Base-by-base conservation (phyloP, 495 filamentous ascomycete species). In the Neurospora africana region DNA sequence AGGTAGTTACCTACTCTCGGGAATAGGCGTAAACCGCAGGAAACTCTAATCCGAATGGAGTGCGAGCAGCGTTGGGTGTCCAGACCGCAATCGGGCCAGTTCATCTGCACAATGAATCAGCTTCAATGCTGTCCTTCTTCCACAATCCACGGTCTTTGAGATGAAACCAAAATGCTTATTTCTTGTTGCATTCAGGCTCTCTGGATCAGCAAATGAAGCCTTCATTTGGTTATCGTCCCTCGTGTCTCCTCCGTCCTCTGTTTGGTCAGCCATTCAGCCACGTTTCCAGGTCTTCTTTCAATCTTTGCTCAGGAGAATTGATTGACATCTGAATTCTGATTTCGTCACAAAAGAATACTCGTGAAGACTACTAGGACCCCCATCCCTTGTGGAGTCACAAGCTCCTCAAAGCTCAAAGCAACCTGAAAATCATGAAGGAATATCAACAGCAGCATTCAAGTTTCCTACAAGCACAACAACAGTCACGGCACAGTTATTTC, bases 141-240 rank as follows among this genome's bases (percentile, higher is more conserved):
- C 9, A 47, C 9, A 4, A 21, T 11, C 3, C 9, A 7, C n/a
- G 1, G 3, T 47, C 44, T 13, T 53, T 13, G 44, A 10, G 41
- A 4, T 10, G 19, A 10, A 41, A 1, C 0, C 9, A 0, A 21
- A 0, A 21, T 10, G 1, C 19, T 5, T 3, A 4, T 9, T 0
- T 43, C 3, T 43, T 8, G 7, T 2, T 43, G 3, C 8, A n/a
- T 43, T 43, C 9, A 7, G 4, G 1, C 0, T n/a, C 41, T 8
- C 41, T 0, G 0, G 4, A 43, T 43, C 7, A 43, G 41, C 8
- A 8, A 3, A 21, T 19, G 8, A 44, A 21, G 41, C 0, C 8
- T 19, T n/a, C n/a, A n/a, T n/a, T 21, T 44, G 41, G 19, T 44
- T 7, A 0, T 21, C 1, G 19, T 4, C 41, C n/a, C n/a, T n/a